Base-by-base conservation (phyloP, 306 rosid species). In the Cotoneaster glaucophyllus region DNA sequence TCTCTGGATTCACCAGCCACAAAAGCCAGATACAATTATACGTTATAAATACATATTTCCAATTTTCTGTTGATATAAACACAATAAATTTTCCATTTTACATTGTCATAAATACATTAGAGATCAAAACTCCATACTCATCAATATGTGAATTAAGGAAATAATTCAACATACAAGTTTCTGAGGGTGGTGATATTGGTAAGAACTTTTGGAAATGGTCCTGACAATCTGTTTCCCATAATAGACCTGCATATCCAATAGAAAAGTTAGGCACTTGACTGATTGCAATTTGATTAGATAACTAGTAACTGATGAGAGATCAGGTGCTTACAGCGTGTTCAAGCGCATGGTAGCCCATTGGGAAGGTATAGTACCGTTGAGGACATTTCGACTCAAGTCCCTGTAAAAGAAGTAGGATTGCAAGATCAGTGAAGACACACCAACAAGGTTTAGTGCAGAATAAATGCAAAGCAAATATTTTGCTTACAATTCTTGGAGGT, bases 221-320 rank as follows among this genome's bases (percentile, higher is more conserved):
- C 98, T 45, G 98, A 92, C 82, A 94, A 84, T 75, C 66, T 86
- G 90, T 88, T 92, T 78, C 98, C 98, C 98, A 92, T 94, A 0
- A 94, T 4, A 76, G 88, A 85, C 76, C 98, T 94, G 97, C 90
- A 81, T 43, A 70, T 79, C 71, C 76, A 77, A 63, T 73, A 34
- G 67, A 74, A 53, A 84, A 80, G 37, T 8, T 24, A 84, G 69
- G 28, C 34, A 31, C 58, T 44, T 44, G 18, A 31, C 12, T 18
- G 65, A 74, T 67, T 76, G 41, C 28, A 73, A 43, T 39, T 59
- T 58, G 71, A 39, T 34, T 57, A 54, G 75, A 28, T 6, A 28
- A 41, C 69, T 41, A 79, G 64, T 41, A 48, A 64, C 50, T 31
- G 59, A 48, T 17, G 54, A 82, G 69, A 66, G 69, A 73, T 66